Evolutionary conservation across 805 yeast genomes (phyloP).

Genomic region (Candida khao-thaluensis): DNA sequence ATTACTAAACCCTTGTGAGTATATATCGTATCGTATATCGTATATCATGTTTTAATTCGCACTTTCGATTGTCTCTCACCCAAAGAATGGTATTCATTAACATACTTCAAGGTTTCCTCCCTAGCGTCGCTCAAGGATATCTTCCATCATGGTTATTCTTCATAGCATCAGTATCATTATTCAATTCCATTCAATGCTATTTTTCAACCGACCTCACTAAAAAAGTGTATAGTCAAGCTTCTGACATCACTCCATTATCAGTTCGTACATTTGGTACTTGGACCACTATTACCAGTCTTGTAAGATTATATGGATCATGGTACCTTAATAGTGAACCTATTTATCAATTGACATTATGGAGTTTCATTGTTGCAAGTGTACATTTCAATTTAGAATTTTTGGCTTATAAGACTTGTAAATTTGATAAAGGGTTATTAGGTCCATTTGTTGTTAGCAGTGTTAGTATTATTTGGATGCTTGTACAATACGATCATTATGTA

Average conservation of each 20-base stretch:
- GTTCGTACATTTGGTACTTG: slow-evolving; percentile 99
- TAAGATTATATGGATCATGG: slow-evolving; percentile 86
- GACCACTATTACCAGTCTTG: slow-evolving; percentile 84
- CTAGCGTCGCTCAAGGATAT: slow-evolving; percentile 19
- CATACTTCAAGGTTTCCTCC: slow-evolving; percentile 1
- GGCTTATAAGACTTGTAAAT: slow-evolving; percentile 70
- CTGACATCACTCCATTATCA: slow-evolving; percentile 53
- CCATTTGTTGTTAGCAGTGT: slow-evolving; percentile 79
- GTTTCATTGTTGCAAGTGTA: slow-evolving; percentile 76
- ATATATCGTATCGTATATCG: slow-evolving; percentile 3
- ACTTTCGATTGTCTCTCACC: background rate
- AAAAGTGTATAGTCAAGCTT: slow-evolving; percentile 56
- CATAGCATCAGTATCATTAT: slow-evolving; percentile 83
- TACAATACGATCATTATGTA: slow-evolving; percentile 61
- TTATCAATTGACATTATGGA: slow-evolving; percentile 74
- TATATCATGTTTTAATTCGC: background rate
- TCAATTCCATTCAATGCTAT: slow-evolving; percentile 88
- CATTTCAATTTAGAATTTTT: slow-evolving; percentile 88
- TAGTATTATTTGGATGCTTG: slow-evolving; percentile 74
- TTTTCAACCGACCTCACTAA: slow-evolving; percentile 70
- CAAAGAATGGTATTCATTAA: background rate
- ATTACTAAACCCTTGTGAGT: slow-evolving; percentile 2
- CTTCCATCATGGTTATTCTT: slow-evolving; percentile 41
- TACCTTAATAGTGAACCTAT: slow-evolving; percentile 65
- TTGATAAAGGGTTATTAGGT: slow-evolving; percentile 86